Evolutionary conservation across 768 basidiomycete genomes (phyloP), one percentile per base, ranked within the genome.

Genomic region (Xanthoconium purpureum): DNA sequence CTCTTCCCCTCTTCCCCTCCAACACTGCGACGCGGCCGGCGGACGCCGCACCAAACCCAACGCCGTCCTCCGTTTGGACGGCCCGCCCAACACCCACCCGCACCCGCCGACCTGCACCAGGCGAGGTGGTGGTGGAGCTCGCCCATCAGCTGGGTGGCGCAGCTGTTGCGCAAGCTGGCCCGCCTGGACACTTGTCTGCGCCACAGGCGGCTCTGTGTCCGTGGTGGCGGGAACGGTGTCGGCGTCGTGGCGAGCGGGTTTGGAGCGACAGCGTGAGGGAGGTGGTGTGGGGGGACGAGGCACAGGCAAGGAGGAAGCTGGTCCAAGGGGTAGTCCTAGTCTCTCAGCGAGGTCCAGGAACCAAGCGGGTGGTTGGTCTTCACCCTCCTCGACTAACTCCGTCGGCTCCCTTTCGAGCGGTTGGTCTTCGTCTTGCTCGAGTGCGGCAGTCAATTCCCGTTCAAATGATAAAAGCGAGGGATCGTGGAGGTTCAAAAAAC

Each of bases 281-380:
- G 52, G 53, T 15, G 57, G 62, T 1, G 57, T 63, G 3, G 52
- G 56, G 0, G 56, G 56, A 28, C 61, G 56, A 15, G 52, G 61
- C 11, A 37, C 8, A 15, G 24, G 12, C 24, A 24, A 24, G 15
- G 28, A 8, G 18, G 38, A 42, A 10, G 6, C 42, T 14, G n/a
- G 6, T 1, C 9, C 17, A 9, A 42, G 11, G 5, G 8, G 12
- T 29, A 28, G 43, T 30, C n/a, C 17, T 10, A 38, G 29, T 24
- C n/a, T 24, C 17, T 49, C 44, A 5, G 15, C n/a, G 15, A 32
- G 42, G 20, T 48, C 18, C 36, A 30, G 28, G 32, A 36, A 14
- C 20, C 6, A n/a, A 30, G 18, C 6, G 32, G 32, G 32, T 11
- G n/a, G 14, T 17, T n/a, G 37, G 6, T 40, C 33, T 35, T 44